These are phyloP conservation scores for Cutaneotrichosporon spelunceum DNA, from an alignment of 1,284 basidiomycete genomes.

Conservation along the genomic window DNA sequence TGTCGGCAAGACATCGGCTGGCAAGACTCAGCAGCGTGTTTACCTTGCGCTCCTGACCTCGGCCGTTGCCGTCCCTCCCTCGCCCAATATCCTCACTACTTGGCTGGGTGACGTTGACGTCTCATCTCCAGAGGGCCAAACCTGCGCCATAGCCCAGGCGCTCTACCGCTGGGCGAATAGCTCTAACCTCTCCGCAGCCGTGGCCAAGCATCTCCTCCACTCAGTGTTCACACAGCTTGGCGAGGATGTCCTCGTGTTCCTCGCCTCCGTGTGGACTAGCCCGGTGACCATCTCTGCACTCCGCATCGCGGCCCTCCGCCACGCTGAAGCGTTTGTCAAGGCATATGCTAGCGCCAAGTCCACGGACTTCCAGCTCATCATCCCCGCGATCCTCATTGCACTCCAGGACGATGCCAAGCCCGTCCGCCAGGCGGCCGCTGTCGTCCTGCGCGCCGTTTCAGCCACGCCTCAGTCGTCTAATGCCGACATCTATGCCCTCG, in stretches of 20 bases:
- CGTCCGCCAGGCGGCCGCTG: conserved; percentile 64
- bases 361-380: conserved; percentile 75
- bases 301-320: conserved; percentile 71
- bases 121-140: conserved; percentile 11
- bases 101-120: conserved; percentile 28
- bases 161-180: conserved; percentile 65
- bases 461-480: conserved; percentile 40
- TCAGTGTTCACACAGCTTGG: conserved; percentile 66
- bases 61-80: conserved; percentile 27
- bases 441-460: conserved; percentile 54
- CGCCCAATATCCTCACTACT: conserved; percentile 13
- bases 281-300: conserved; percentile 32
- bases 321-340: conserved; percentile 62
- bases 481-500: conserved; percentile 70
- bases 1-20: conserved; percentile 34
- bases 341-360: conserved; percentile 49
- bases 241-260: conserved; percentile 73
- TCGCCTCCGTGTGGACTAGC: conserved; percentile 65
- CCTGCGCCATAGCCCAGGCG: conserved; percentile 23
- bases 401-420: conserved; percentile 58
- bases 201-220: conserved; percentile 62
- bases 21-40: conserved; percentile 36
- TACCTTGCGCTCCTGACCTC: conserved; percentile 37
- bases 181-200: conserved; percentile 50
- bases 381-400: conserved; percentile 72